A percentile compares a stretch with the other conserved stretches of the same genome.
Conservation (phyloP, 164 flowering plant species). For the Euptelea pleiosperma region DNA sequence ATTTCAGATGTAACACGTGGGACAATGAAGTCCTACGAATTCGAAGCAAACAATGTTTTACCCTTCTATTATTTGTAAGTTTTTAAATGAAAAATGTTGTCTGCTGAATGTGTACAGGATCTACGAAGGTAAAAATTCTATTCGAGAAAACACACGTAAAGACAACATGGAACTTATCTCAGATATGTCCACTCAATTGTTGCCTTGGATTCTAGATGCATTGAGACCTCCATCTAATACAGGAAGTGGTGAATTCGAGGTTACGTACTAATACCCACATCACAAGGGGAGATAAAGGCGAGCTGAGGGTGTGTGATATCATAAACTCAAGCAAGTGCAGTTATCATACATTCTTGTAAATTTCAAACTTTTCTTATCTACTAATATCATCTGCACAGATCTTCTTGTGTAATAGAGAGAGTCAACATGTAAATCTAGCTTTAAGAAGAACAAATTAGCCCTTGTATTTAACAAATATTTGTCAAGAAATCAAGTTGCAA, state of each 20-base stretch:
- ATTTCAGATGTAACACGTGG: no score
- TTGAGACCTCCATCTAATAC: constrained; percentile 68
- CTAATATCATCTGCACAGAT: no score
- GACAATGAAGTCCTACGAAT: no score
- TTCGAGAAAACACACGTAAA: constrained; percentile 88
- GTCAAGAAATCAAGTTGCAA: background rate
- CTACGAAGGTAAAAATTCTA: constrained; percentile 53
- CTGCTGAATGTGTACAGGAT: constrained; percentile 37
- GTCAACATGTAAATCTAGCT: no score
- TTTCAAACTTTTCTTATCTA: background rate
- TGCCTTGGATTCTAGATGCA: constrained; percentile 75
- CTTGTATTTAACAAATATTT: background rate
- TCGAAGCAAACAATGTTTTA: no score
- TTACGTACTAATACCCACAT: constrained; percentile 80
- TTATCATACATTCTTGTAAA: background rate
- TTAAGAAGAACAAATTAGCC: background rate
- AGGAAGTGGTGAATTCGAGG: constrained; percentile 84
- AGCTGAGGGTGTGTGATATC: constrained; percentile 84
- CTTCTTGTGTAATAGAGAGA: no score
- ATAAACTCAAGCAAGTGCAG: constrained; percentile 14
- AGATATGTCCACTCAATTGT: constrained; percentile 78
- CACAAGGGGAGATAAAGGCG: constrained; percentile 92
- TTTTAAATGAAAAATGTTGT: background rate
- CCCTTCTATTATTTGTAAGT: background rate
- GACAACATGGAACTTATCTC: constrained; percentile 76